Base-by-base conservation (phyloP, 2,329 filamentous ascomycete species). In the Diaporthe helianthi region DNA sequence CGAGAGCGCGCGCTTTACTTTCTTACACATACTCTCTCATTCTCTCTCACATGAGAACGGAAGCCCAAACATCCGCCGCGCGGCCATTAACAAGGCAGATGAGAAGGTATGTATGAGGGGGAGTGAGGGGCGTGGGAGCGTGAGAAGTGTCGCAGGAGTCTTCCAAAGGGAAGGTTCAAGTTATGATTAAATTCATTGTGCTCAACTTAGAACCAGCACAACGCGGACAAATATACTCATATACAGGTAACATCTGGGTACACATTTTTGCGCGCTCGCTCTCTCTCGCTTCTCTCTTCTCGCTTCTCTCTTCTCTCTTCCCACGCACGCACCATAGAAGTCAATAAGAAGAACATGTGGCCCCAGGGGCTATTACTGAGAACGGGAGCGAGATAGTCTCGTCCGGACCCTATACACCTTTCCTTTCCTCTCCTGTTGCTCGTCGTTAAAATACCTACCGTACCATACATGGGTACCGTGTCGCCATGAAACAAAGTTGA, bases 141-240 rank as follows among this genome's bases (percentile, higher is more conserved):
- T 8, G 4, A 17, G 13, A 12, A 49, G 17, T 26, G 41, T 63
- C 44, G 58, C 44, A 63, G n/a, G 44, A 63, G 49, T 63, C 44
- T 29, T 63, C 58, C 58, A 29, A 15, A n/a, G 8, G n/a, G 7
- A 36, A 63, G 58, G 44, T 49, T 49, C 31, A 33, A 61, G 13
- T 46, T 47, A 41, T 61, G 41, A 63, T 63, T 63, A 49, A 63
- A 63, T 44, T 63, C 44, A 44, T 49, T 49, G 49, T 63, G 58
- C 58, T 49, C n/a, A n/a, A n/a, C n/a, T n/a, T n/a, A n/a, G 36
- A 61, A 61, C 41, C 41, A 41, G 41, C 19, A 63, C 36, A 38
- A 38, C 19, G 41, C 58, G 15, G 31, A 44, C 33, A 17, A 15
- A 19, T 7, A 31, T 22, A 47, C 29, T 12, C 19, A 58, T 38